Percentiles rank a stretch among this genome's conserved stretches.
Conservation (phyloP, 257 asterid genomes). For the Petunia secreta region DNA sequence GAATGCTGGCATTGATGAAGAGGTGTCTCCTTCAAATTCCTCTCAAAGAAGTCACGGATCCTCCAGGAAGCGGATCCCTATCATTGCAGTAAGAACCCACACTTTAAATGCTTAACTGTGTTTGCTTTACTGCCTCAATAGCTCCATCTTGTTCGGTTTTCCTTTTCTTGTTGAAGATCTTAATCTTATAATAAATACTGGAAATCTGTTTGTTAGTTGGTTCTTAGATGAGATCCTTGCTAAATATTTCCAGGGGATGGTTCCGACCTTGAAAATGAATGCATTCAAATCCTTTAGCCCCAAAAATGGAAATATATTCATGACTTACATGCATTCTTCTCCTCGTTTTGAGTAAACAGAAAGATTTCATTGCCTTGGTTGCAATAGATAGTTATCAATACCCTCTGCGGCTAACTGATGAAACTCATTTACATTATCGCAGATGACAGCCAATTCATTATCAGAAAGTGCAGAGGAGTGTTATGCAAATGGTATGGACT, state of each 20-base stretch:
- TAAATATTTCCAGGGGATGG: too few relatives aligned
- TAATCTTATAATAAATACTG: too few relatives aligned
- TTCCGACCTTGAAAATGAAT: too few relatives aligned
- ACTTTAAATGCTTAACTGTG: neutral
- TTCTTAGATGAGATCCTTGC: too few relatives aligned
- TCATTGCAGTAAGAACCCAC: slow-evolving; percentile 64
- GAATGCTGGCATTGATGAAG: slow-evolving; percentile 67
- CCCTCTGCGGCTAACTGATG: neutral
- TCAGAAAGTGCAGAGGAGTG: slow-evolving; percentile 94
- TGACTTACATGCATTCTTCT: too few relatives aligned
- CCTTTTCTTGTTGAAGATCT: neutral
- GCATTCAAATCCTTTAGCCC: too few relatives aligned
- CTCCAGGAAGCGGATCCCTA: slow-evolving; percentile 57
- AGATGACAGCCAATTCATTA: slow-evolving; percentile 92
- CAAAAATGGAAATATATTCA: too few relatives aligned
- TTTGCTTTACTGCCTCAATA: neutral
- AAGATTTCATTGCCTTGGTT: neutral
- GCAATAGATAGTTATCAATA: neutral
- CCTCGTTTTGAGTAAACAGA: neutral
- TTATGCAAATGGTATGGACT: slow-evolving; percentile 90
- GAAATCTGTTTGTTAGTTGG: too few relatives aligned
- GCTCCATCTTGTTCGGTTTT: neutral
- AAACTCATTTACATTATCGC: slow-evolving; percentile 32
- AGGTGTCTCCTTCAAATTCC: slow-evolving; percentile 42
- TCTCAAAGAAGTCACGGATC: slow-evolving; percentile 33